phyloP scores from a whole-genome alignment of 192 early-diverging fungal genomes.

The Phycomyces nitens region DNA sequence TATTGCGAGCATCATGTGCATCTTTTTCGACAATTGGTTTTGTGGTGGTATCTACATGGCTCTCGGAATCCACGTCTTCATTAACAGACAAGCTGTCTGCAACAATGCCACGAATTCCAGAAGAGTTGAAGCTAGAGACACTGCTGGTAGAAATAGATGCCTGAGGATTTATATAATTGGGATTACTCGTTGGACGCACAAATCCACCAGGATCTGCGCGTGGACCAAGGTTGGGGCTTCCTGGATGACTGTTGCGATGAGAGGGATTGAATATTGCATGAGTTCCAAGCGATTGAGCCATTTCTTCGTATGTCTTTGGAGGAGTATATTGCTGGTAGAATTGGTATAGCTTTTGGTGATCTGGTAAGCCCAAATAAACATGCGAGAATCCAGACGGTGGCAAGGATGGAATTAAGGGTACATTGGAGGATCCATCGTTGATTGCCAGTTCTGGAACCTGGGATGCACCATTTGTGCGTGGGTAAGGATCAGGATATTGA shows the following conservation, averaged over 20 bases:
- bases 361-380: constrained; percentile 14
- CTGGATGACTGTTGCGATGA: not conserved
- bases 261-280: constrained; percentile 24
- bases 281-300: constrained; percentile 6
- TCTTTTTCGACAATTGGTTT: too few species aligned
- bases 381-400: constrained; percentile 11
- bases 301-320: constrained; percentile 31
- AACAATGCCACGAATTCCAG: too few species aligned
- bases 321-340: constrained; percentile 30
- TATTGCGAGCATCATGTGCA: too few species aligned
- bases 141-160: not conserved
- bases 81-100: too few species aligned
- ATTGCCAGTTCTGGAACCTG: too few species aligned
- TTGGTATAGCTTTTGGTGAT: constrained; percentile 31
- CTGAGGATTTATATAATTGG: constrained; percentile 6
- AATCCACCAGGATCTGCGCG: constrained; percentile 25
- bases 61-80: too few species aligned
- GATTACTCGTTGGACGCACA: constrained; percentile 13
- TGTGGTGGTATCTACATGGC: too few species aligned
- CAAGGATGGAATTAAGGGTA: not conserved
- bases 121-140: not conserved
- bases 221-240: not conserved
- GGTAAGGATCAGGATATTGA: not conserved
- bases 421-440: not conserved
- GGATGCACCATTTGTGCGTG: too few species aligned